phyloP scores from a whole-genome alignment of 306 rosid genomes.

The Cicer arietinum region DNA sequence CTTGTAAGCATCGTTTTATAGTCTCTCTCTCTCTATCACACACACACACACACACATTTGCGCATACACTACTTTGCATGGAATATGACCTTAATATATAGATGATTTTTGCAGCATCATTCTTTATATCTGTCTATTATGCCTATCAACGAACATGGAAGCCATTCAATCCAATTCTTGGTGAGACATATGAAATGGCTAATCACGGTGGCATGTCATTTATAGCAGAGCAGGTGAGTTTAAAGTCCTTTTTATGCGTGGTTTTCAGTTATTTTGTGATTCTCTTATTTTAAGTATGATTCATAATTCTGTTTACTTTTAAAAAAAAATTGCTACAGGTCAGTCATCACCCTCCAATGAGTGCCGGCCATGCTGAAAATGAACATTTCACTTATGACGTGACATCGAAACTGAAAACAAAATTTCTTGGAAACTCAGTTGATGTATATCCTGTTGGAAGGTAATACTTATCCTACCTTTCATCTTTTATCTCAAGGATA shows the following conservation, averaged over 20 bases:
- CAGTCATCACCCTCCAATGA: constrained; percentile 96
- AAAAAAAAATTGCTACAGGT: constrained; percentile 61
- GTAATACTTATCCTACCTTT: constrained; percentile 48
- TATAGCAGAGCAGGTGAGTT: constrained; percentile 85
- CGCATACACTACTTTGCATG: constrained; percentile 33
- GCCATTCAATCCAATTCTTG: constrained; percentile 98
- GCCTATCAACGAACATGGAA: constrained; percentile 95
- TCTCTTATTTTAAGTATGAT: constrained; percentile 9
- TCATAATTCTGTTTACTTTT: constrained; percentile 37
- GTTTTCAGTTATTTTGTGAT: constrained; percentile 26
- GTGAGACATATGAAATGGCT: constrained; percentile 94
- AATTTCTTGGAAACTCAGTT: constrained; percentile 81
- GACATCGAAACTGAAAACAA: constrained; percentile 95
- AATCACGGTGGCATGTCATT: constrained; percentile 81
- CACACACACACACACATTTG: not conserved
- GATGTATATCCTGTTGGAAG: constrained; percentile 96
- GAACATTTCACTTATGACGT: constrained; percentile 87
- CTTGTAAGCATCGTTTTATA: constrained; percentile 60
- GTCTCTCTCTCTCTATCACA: not conserved
- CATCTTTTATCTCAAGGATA: constrained; percentile 4
- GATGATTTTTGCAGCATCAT: constrained; percentile 75
- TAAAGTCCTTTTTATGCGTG: constrained; percentile 10
- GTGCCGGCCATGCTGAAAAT: constrained; percentile 97
- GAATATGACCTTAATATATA: constrained; percentile 17
- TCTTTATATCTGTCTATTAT: constrained; percentile 90